Evolutionary conservation across 192 early-diverging fungal species (phyloP).

Genomic region (Lunasporangiospora selenospora): DNA sequence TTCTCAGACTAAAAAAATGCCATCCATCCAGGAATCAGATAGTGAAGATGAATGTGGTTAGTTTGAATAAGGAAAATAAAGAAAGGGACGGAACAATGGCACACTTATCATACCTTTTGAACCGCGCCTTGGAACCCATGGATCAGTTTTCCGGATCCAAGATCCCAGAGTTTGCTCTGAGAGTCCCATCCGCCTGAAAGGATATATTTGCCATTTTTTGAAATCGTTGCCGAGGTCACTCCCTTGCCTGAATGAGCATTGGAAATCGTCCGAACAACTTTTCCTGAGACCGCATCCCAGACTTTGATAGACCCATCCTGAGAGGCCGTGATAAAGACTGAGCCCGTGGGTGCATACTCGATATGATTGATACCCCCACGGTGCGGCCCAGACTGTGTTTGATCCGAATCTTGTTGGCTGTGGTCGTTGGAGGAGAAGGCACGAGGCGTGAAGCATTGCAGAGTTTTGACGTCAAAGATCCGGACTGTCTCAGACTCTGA

Average conservation of each 20-base stretch:
- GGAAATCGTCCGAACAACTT: constrained; percentile 76
- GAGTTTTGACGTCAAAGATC: constrained; percentile 86
- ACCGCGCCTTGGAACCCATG: constrained; percentile 75
- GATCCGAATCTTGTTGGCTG: constrained; percentile 5
- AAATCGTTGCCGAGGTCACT: constrained; percentile 78
- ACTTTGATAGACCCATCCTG: constrained; percentile 88
- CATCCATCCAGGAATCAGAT: background rate
- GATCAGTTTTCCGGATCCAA: constrained; percentile 72
- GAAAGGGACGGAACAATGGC: background rate
- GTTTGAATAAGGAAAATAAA: background rate
- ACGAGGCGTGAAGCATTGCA: constrained; percentile 79
- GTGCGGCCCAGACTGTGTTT: constrained; percentile 18
- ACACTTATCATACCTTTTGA: constrained; percentile 48
- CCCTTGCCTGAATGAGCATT: constrained; percentile 79
- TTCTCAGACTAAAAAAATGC: constrained; percentile 30
- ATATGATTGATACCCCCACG: constrained; percentile 62
- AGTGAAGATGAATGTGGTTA: background rate
- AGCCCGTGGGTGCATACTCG: constrained; percentile 73
- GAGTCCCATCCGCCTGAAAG: constrained; percentile 85
- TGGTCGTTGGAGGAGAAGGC: constrained; percentile 54
- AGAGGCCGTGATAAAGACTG: constrained; percentile 76
- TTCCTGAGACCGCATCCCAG: constrained; percentile 83
- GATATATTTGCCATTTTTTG: constrained; percentile 77
- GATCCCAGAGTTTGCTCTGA: constrained; percentile 81
- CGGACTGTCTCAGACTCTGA: constrained; percentile 78